Base-by-base conservation (phyloP, 83 land plant genomes). In the Picea engelmannii region DNA sequence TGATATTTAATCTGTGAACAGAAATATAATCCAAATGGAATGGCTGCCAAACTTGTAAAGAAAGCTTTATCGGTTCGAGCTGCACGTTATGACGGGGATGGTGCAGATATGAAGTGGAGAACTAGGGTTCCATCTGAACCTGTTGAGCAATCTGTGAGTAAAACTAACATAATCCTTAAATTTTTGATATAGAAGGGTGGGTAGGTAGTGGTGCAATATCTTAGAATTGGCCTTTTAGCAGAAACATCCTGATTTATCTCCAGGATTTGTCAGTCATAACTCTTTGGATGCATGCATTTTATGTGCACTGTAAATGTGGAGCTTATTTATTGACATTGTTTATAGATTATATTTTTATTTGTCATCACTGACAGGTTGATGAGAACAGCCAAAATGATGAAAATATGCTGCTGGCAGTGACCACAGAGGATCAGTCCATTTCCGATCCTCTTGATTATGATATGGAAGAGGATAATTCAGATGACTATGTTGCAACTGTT, bases 401-500 rank as follows among this genome's bases (percentile, higher is more conserved):
- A 78, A 78, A 58, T 55, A 63, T 63, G 20, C 44, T 78, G 38
- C 18, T 78, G 20, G 66, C 65, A 60, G 62, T 27, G 55, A 20
- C 9, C 35, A 61, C 65, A 78, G 44, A 61, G 18, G 65, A 18
- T 21, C 66, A 60, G n/a, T 61, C 40, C 40, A 35, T 58, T 58
- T 61, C 65, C 17, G 80, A 78, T 25, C 44, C 65, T 78, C 38
- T 61, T 16, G 65, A 78, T 17, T 61, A 59, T 59, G 80, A 78
- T 60, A 31, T 61, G 65, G 80, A 63, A 13, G 61, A 88, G 47
- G 78, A 65, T 4, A n/a, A 20, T 82, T 82, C 88, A 60, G 90
- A 92, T 81, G 93, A 86, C 70, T 82, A 82, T 78, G 58, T 78
- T 16, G 91, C 71, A 18, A 88, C 88, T 79, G 86, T 90, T 20